These are phyloP conservation scores for Durio zibethinus DNA, from an alignment of 345 rosid genomes.

Conservation along the genomic window DNA sequence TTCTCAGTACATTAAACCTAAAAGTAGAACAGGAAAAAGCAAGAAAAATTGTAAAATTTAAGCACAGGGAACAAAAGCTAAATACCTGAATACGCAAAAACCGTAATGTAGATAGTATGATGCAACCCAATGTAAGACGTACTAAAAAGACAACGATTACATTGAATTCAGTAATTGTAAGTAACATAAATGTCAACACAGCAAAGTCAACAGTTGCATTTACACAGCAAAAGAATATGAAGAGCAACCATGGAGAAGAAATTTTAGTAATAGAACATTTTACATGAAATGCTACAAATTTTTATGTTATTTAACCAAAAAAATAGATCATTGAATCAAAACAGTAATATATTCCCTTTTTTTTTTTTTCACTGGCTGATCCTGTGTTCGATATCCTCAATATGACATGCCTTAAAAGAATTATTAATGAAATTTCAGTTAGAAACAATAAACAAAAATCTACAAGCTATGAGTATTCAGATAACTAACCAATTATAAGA, in stretches of 20 bases:
- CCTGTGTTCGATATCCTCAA: background rate
- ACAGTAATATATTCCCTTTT: background rate
- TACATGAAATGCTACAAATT: background rate
- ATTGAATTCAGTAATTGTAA: background rate
- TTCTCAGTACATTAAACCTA: background rate
- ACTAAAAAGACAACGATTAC: slow-evolving; percentile 41
- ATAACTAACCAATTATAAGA: slow-evolving; percentile 61
- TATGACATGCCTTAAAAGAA: background rate
- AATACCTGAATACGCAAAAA: slow-evolving; percentile 86
- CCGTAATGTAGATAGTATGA: slow-evolving; percentile 61
- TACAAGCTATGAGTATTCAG: background rate
- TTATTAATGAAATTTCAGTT: background rate
- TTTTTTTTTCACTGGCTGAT: background rate
- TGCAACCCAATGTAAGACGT: slow-evolving; percentile 78
- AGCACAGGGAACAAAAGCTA: slow-evolving; percentile 1
- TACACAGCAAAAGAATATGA: background rate
- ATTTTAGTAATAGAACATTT: background rate
- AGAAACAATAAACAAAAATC: background rate
- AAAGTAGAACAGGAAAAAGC: background rate
- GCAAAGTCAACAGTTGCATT: slow-evolving; percentile 2
- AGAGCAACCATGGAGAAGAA: background rate
- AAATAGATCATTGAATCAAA: background rate
- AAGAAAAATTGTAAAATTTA: background rate
- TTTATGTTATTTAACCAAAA: background rate
- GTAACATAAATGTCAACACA: background rate